A percentile compares a stretch with the other conserved stretches of the same genome.
These are phyloP conservation scores for Scenedesmus sp. DNA, from an alignment of 163 green algal species.

Conservation along the genomic window DNA sequence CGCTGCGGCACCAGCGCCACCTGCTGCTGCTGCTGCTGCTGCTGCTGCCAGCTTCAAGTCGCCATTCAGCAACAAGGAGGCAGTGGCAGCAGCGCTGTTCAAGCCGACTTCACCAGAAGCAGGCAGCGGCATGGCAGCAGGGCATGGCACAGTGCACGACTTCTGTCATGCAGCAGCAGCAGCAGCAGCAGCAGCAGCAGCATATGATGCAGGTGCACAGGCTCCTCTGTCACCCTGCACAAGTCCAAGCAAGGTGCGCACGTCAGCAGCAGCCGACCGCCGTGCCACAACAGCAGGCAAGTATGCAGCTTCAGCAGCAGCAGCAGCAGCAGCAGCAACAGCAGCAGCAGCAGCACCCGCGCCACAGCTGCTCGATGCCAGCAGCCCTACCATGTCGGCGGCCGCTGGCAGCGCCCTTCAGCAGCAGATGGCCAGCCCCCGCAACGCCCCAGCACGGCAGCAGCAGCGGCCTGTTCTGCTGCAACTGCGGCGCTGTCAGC, in stretches of 20 bases:
- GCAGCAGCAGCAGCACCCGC: not conserved
- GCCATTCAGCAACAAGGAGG: not conserved
- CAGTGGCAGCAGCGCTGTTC: not conserved
- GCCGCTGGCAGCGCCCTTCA: not conserved
- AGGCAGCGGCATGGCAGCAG: not conserved
- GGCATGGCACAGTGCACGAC: not conserved
- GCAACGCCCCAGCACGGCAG: not conserved
- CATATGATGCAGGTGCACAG: slow-evolving; percentile 15
- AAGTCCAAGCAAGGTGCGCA: not conserved
- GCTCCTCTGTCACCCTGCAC: not conserved
- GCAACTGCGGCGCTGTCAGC: slow-evolving; percentile 81
- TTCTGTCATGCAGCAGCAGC: slow-evolving; percentile 21
- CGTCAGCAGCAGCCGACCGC: not conserved
- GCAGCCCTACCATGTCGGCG: not conserved
- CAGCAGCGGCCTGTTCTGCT: slow-evolving; percentile 63
- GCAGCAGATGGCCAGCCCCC: not conserved
- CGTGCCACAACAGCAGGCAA: not conserved
- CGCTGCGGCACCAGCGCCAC: not conserved
- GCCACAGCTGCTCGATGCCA: not conserved
- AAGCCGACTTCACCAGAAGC: not conserved
- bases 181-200: slow-evolving; percentile 24
- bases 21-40: not conserved
- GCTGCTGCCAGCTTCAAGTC: not conserved
- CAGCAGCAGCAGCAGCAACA: slow-evolving; percentile 14
- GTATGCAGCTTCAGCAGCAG: not conserved